phyloP scores from a whole-genome alignment of 2,329 filamentous ascomycete genomes.

The Grosmannia huntii region DNA sequence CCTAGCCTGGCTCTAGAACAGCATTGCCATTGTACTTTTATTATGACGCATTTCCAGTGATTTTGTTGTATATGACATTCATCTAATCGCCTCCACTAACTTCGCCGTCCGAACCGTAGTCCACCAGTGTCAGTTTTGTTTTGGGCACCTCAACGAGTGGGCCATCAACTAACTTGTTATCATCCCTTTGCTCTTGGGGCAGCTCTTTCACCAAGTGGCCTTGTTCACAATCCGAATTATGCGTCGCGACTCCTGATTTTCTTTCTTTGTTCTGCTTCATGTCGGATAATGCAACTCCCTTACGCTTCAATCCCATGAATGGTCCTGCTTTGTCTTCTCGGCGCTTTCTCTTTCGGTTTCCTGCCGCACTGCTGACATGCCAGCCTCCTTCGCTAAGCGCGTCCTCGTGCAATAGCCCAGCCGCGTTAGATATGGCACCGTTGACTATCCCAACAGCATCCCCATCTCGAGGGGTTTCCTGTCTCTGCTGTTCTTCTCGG shows the following conservation, averaged over 20 bases:
- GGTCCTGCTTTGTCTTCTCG: constrained; percentile 5
- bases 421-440: not conserved
- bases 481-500: constrained; percentile 32
- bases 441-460: not conserved
- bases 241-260: constrained; percentile 6
- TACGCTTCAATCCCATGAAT: constrained; percentile 13
- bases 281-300: constrained; percentile 1
- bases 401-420: constrained; percentile 7
- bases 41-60: not conserved
- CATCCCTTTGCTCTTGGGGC: not conserved
- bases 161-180: not conserved
- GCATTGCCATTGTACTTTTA: not conserved
- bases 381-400: constrained; percentile 12
- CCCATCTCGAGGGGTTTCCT: not conserved
- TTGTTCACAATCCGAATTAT: not conserved
- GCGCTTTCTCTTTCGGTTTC: constrained; percentile 12
- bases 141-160: not conserved
- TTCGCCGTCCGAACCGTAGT: constrained; percentile 42
- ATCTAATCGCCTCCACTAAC: not conserved
- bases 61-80: not conserved
- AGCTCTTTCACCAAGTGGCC: not conserved
- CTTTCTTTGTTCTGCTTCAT: constrained; percentile 18
- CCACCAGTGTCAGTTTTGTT: constrained; percentile 29
- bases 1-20: not conserved
- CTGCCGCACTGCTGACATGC: not conserved